Conservation (phyloP, 495 filamentous ascomycete genomes). For the Neurospora sp. region DNA sequence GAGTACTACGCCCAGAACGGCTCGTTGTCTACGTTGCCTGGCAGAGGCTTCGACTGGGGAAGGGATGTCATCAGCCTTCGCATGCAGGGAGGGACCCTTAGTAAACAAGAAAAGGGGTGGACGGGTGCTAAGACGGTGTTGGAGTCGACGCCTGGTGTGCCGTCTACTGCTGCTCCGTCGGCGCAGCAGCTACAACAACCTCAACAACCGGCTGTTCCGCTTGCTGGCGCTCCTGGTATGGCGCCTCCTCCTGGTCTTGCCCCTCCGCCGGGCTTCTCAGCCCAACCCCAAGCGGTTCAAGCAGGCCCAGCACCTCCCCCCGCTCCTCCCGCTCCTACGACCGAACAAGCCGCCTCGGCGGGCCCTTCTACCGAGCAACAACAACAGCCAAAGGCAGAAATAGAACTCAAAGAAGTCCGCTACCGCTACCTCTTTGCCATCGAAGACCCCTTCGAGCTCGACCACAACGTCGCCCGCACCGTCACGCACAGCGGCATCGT, state of each 20-base stretch:
- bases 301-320: neutral
- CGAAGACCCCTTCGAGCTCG: constrained; percentile 77
- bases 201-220: constrained; percentile 2
- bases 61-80: constrained; percentile 61
- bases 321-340: neutral
- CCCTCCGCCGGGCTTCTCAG: neutral
- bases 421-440: constrained; percentile 78
- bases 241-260: neutral
- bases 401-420: constrained; percentile 51
- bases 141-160: constrained; percentile 11
- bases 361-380: neutral
- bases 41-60: constrained; percentile 58
- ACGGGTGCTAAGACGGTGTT: constrained; percentile 53
- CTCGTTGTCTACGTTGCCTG: constrained; percentile 26
- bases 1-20: constrained; percentile 60
- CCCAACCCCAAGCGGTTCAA: neutral
- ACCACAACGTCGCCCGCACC: constrained; percentile 75
- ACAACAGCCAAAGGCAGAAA: constrained; percentile 3
- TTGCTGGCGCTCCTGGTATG: neutral
- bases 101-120: constrained; percentile 70
- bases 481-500: constrained; percentile 67
- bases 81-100: constrained; percentile 53
- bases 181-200: neutral
- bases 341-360: neutral
- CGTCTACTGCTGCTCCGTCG: constrained; percentile 4